phyloP scores from a whole-genome alignment of 2,329 filamentous ascomycete genomes.

The Colletotrichum higginsianum region DNA sequence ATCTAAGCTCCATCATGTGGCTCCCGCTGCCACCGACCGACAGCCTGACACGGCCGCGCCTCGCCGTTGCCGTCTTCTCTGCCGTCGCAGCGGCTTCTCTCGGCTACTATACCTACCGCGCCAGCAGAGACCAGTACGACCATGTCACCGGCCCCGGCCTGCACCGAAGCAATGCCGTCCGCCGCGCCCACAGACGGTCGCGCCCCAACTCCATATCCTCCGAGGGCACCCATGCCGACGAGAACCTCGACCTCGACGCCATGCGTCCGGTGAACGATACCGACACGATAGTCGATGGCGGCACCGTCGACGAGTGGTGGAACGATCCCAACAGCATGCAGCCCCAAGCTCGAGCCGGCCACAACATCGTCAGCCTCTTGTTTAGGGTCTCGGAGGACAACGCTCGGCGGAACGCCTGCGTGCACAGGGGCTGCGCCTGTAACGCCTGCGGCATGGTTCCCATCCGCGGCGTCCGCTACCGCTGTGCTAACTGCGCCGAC shows the following conservation, averaged over 20 bases:
- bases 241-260: conserved; percentile 56
- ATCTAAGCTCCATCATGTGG: conserved; percentile 56
- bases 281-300: conserved; percentile 57
- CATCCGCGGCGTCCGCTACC: conserved; percentile 92
- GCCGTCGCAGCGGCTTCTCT: conserved; percentile 70
- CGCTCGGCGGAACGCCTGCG: conserved; percentile 87
- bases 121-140: conserved; percentile 42
- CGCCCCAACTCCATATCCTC: conserved; percentile 59
- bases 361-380: conserved; percentile 87
- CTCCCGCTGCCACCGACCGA: conserved; percentile 65
- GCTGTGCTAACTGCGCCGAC: conserved; percentile 95
- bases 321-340: conserved; percentile 60
- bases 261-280: conserved; percentile 52
- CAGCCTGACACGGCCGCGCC: conserved; percentile 67
- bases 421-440: conserved; percentile 93
- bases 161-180: conserved; percentile 78
- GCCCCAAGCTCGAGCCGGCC: conserved; percentile 70
- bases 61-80: conserved; percentile 70
- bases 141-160: conserved; percentile 56
- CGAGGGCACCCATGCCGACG: conserved; percentile 60
- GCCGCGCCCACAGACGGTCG: conserved; percentile 60
- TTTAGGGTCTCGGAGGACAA: conserved; percentile 97
- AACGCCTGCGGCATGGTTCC: conserved; percentile 90
- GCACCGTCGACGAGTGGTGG: conserved; percentile 66
- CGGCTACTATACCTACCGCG: conserved; percentile 71